A percentile compares a stretch with the other conserved stretches of the same genome.
Evolutionary conservation across 1,284 basidiomycete species (phyloP).

Genomic region (Thecaphora thlaspeos): DNA sequence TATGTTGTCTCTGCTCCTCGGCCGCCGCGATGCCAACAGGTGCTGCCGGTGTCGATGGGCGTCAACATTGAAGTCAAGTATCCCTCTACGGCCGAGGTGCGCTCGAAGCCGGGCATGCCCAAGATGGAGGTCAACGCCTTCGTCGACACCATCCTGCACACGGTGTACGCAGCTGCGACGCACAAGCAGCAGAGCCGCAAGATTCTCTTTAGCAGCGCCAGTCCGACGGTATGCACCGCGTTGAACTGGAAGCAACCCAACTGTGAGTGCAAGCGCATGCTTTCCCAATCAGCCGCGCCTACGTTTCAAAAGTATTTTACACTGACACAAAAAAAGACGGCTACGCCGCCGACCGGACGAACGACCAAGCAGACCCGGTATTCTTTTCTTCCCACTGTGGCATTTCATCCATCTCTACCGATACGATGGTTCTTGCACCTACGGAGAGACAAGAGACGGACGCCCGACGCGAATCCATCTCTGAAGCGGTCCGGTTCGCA

Average conservation of each 20-base stretch:
- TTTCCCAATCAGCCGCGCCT: conserved; percentile 7
- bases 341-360: too few relatives aligned
- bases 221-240: conserved; percentile 63
- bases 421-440: conserved; percentile 44
- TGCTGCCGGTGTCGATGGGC: conserved; percentile 44
- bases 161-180: conserved; percentile 51
- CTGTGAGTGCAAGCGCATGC: conserved; percentile 63
- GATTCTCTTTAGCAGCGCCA: conserved; percentile 50
- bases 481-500: conserved; percentile 90
- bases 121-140: conserved; percentile 53
- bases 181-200: conserved; percentile 45
- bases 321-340: too few relatives aligned
- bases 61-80: conserved; percentile 54
- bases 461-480: conserved; percentile 69
- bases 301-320: too few relatives aligned
- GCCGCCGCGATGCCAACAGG: neutral
- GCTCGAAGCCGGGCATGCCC: conserved; percentile 38
- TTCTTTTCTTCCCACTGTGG: conserved; percentile 90
- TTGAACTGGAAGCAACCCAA: conserved; percentile 99
- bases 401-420: conserved; percentile 63
- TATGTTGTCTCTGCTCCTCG: neutral
- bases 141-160: conserved; percentile 54
- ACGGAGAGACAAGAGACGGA: conserved; percentile 61
- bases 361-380: conserved; percentile 68
- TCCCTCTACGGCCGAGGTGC: conserved; percentile 46